Conservation (phyloP, 2,329 filamentous ascomycete genomes). For the Tolypocladium amazonense region DNA sequence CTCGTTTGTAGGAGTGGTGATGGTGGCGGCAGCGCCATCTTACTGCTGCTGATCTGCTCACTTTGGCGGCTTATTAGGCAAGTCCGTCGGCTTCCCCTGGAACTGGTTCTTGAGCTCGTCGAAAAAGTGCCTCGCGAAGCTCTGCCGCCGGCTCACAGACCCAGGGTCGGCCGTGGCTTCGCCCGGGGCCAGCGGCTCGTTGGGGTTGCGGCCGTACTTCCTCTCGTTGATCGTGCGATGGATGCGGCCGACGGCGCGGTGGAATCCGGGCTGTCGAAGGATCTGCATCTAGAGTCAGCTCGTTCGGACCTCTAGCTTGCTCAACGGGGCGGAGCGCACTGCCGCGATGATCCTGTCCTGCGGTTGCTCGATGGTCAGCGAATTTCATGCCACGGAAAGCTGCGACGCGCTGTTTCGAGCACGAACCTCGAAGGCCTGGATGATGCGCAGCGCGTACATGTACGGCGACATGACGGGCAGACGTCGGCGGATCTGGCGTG, state of each 20-base stretch:
- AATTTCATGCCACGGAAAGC: not conserved
- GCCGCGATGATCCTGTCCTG: constrained; percentile 23
- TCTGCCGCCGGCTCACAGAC: constrained; percentile 8
- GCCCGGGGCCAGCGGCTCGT: constrained; percentile 38
- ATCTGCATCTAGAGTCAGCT: constrained; percentile 21
- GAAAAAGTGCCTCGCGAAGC: constrained; percentile 36
- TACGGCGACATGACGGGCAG: constrained; percentile 17
- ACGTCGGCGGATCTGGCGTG: not conserved
- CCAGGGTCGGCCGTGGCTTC: constrained; percentile 35
- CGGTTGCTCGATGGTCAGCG: constrained; percentile 5
- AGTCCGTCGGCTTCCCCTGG: constrained; percentile 31
- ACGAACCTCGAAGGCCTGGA: constrained; percentile 23
- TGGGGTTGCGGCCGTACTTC: constrained; percentile 36
- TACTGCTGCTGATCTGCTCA: constrained; percentile 3
- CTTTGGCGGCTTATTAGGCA: constrained; percentile 17
- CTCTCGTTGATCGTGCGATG: constrained; percentile 38
- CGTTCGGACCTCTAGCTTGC: not conserved
- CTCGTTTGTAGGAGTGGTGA: not conserved
- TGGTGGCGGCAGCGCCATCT: not conserved
- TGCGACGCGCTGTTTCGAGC: accelerated
- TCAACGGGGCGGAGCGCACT: constrained; percentile 10
- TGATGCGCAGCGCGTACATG: constrained; percentile 21
- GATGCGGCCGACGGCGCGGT: constrained; percentile 40
- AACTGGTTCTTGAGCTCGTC: constrained; percentile 41
- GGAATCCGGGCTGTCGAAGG: constrained; percentile 39